Percentiles rank a stretch among this genome's conserved stretches.
These are phyloP conservation scores for Piper betle DNA, from an alignment of 164 flowering plant species.

Conservation along the genomic window DNA sequence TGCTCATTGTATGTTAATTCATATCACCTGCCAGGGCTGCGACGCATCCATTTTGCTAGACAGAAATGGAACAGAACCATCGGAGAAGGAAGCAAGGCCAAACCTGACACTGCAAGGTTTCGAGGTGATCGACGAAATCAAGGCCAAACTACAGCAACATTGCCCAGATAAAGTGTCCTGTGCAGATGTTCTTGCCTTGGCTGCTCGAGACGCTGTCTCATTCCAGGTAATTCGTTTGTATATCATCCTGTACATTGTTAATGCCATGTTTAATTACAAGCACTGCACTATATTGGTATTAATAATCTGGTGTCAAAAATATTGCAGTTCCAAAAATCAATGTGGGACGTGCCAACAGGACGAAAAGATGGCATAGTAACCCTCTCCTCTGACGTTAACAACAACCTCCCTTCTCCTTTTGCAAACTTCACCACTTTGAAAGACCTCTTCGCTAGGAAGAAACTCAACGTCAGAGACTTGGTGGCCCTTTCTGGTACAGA, in stretches of 20 bases:
- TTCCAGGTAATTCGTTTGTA: constrained; percentile 8
- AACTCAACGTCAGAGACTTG: constrained; percentile 28
- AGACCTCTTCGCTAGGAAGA: constrained; percentile 21
- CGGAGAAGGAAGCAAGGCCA: constrained; percentile 19
- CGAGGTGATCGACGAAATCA: constrained; percentile 14
- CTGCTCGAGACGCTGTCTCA: constrained; percentile 19
- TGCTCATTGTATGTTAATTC: not conserved
- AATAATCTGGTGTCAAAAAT: not conserved
- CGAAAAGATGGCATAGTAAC: constrained; percentile 26
- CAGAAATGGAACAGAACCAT: not conserved
- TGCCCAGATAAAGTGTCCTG: constrained; percentile 18
- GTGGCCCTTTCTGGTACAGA: constrained; percentile 36
- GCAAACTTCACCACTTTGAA: constrained; percentile 24
- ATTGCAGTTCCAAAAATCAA: constrained; percentile 5
- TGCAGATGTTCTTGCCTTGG: constrained; percentile 18
- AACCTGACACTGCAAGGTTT: constrained; percentile 13
- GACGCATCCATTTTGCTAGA: constrained; percentile 12
- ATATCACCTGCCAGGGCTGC: not conserved
- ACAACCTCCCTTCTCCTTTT: constrained; percentile 19
- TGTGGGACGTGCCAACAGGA: constrained; percentile 24
- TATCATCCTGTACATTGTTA: not conserved
- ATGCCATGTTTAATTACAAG: not conserved
- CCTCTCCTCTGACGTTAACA: constrained; percentile 7
- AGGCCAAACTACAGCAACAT: constrained; percentile 5
- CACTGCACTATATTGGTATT: not conserved